Base-by-base conservation (phyloP, 805 yeast species). In the Lipomyces japonicus region DNA sequence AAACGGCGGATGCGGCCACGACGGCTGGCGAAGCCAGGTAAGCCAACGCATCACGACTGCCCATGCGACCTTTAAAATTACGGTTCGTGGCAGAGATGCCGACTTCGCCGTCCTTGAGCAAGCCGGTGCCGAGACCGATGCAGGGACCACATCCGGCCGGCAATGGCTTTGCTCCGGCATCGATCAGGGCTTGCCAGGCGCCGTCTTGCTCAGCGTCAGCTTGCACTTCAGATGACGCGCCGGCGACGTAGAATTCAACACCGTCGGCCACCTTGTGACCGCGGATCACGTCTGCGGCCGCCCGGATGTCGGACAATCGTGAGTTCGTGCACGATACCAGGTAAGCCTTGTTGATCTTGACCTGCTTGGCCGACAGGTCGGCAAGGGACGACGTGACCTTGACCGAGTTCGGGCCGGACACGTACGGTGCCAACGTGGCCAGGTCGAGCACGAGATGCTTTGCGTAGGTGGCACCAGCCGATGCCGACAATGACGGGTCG, bases 141-240 rank as follows among this genome's bases (percentile, higher is more conserved):
- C 99, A 93, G 22, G 99, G 99, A 40, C 99, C 99, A 73, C 99
- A 93, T 21, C 99, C 99, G 14, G 98, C 95, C 19, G 97, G 97
- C 61, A 93, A 78, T 31, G 96, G 87, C 61, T 73, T 86, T 52
- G 96, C 95, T 46, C 99, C 99, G 7, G 97, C 96, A 48, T 83
- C 91, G 42, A 93, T 63, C 51, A 93, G 75, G 19, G 80, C 80
- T 62, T 89, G 77, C 98, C 99, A 95, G 14, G 95, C 95, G 48
- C 99, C 98, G 39, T 71, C 73, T 31, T 80, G 78, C 71, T 86
- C 95, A 40, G 98, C 98, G 61, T 90, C 96, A 61, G 78, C 77
- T 72, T 91, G 96, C 34, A 93, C 97, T 62, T 82, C 81, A 2
- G 95, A 82, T 1, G 97, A 88, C 0, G 98, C 98, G 35, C 97